Base-by-base conservation (phyloP, 208 protist genomes). In the Crithidia thermophila region DNA sequence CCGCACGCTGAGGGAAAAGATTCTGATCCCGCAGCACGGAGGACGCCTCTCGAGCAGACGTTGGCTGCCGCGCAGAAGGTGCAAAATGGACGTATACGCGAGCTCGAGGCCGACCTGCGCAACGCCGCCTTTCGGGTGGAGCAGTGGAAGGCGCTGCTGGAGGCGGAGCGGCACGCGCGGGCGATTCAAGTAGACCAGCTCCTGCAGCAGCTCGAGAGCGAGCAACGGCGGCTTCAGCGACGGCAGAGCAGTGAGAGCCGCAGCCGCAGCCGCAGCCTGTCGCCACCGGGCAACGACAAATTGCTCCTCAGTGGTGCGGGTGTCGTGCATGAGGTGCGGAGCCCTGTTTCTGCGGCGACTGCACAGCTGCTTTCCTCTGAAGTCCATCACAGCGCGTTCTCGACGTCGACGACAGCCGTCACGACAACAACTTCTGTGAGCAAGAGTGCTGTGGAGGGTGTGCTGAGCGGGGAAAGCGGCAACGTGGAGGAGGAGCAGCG, bases 131-230 rank as follows among this genome's bases (percentile, higher is more conserved):
- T 80, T 43, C 73, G 67, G 33, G 52, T 74, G 21, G 60, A 28
- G 8, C 59, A 84, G 56, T 84, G 78, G 78, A 59, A 49, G 14
- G 45, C 47, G 4, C 27, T 84, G 18, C 61, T 84, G 1, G 78
- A 79, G 16, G 64, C 68, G 21, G 73, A 76, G 51, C 72, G 78
- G 1, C 56, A 67, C 40, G 73, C 72, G 28, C 78, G 75, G 40
- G 49, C 56, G 18, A 65, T 80, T 45, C 64, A 79, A 42, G 21
- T 69, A 13, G 69, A 70, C 11, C 73, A 79, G 49, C 77, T 83
- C 18, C 34, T 62, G 10, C 72, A 74, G 46, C 73, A 70, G 56
- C 57, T 73, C 27, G 57, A 68, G 40, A 50, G 27, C 23, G 74
- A 79, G 58, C 61, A 64, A 55, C 68, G 68, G 7, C 61, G 61